Percentiles rank a stretch among this genome's conserved stretches.
phyloP scores from a whole-genome alignment of 768 basidiomycete genomes.

The Leccinum broughii region DNA sequence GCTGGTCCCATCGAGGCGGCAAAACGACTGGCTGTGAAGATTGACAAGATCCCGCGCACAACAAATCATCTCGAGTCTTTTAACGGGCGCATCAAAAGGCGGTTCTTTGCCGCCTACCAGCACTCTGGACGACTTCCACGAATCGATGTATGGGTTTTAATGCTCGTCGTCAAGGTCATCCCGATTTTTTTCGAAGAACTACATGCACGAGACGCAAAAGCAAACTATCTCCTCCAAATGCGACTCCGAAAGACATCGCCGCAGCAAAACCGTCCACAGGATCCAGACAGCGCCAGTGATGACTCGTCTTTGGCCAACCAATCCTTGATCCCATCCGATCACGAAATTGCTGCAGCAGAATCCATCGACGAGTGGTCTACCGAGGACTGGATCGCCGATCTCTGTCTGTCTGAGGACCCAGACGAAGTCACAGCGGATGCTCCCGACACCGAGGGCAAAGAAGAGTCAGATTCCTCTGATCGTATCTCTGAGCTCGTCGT shows the following conservation, averaged over 20 bases:
- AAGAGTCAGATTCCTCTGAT: neutral
- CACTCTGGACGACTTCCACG: neutral
- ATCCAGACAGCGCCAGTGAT: neutral
- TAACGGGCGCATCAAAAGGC: neutral
- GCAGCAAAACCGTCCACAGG: neutral
- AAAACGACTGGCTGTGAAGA: neutral
- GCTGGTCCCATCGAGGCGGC: neutral
- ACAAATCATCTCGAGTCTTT: neutral
- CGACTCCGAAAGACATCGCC: neutral
- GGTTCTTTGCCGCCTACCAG: neutral
- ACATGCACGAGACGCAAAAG: neutral
- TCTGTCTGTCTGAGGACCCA: neutral
- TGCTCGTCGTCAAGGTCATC: neutral
- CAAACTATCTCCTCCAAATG: neutral
- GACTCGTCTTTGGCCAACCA: neutral
- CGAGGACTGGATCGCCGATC: neutral
- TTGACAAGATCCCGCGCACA: neutral
- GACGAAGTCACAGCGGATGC: neutral
- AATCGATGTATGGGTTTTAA: neutral
- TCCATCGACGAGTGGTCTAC: neutral
- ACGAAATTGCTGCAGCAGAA: neutral
- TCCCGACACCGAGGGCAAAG: neutral
- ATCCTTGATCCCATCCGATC: neutral
- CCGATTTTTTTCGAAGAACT: neutral
- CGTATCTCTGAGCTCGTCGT: neutral